A percentile compares a stretch with the other conserved stretches of the same genome.
phyloP scores from a whole-genome alignment of 257 asterid species.

The Dorcoceras hygrometricum region DNA sequence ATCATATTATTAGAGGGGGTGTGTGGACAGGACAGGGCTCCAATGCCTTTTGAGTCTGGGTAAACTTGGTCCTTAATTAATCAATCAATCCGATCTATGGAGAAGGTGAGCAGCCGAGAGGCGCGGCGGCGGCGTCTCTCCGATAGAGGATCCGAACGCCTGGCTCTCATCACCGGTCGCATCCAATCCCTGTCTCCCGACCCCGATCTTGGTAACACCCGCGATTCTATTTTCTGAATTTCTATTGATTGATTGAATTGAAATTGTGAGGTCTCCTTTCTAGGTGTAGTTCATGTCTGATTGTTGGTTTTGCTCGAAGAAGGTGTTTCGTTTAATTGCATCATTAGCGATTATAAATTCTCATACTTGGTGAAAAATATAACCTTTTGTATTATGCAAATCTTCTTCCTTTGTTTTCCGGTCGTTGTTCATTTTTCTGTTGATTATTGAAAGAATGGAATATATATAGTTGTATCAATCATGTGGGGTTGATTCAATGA shows the following conservation, averaged over 20 bases:
- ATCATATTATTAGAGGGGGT: no score
- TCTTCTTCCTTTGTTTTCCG: not conserved
- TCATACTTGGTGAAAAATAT: not conserved
- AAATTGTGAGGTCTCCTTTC: not conserved
- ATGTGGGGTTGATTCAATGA: not conserved
- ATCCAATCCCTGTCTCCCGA: constrained; percentile 55
- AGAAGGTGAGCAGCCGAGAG: constrained; percentile 44
- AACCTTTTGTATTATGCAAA: not conserved
- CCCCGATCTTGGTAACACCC: constrained; percentile 41
- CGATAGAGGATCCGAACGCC: constrained; percentile 74
- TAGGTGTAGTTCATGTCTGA: not conserved
- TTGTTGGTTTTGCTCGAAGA: no score
- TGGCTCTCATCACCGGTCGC: constrained; percentile 85
- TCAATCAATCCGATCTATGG: constrained; percentile 30
- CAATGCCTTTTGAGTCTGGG: no score
- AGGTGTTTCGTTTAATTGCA: not conserved
- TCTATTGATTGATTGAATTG: not conserved
- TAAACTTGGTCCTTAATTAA: no score
- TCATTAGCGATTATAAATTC: no score
- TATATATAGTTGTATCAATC: not conserved
- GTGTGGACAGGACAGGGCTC: no score
- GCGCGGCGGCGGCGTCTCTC: constrained; percentile 83
- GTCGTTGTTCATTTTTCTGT: not conserved
- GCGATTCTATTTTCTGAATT: not conserved
- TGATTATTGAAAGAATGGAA: not conserved